Evolutionary conservation across 2,329 filamentous ascomycete genomes (phyloP).

Genomic region (Trichoderma citrinoviride): DNA sequence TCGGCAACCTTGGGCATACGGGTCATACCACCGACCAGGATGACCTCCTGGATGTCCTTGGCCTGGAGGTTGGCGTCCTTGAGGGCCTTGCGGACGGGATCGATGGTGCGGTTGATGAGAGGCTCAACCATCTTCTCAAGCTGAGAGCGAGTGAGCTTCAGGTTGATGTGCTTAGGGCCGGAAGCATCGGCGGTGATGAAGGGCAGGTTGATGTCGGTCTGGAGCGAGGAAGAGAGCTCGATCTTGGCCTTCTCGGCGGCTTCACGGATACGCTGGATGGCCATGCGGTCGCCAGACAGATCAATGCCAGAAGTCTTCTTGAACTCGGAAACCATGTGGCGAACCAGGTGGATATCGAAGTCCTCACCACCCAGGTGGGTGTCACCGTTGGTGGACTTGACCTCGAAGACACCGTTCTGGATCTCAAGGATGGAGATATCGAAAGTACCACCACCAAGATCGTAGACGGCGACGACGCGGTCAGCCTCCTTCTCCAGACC

Average conservation of each 20-base stretch:
- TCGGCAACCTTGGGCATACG: conserved; percentile 98
- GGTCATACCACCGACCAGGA: conserved; percentile 98
- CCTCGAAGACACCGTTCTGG: conserved; percentile 96
- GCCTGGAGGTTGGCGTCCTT: conserved; percentile 91
- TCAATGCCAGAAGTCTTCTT: conserved; percentile 95
- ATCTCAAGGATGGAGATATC: conserved; percentile 98
- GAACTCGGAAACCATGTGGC: conserved; percentile 90
- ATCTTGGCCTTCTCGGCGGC: conserved; percentile 99
- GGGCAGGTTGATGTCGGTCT: conserved; percentile 97
- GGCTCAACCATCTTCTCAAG: conserved; percentile 91
- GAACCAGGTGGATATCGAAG: conserved; percentile 92
- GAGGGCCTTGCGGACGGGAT: conserved; percentile 92
- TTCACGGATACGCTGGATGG: conserved; percentile 98
- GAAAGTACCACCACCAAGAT: conserved; percentile 97
- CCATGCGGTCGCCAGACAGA: conserved; percentile 90
- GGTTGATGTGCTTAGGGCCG: conserved; percentile 97
- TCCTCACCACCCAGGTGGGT: conserved; percentile 98
- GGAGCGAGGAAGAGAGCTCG: conserved; percentile 88
- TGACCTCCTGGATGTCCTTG: conserved; percentile 96
- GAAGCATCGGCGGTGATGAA: conserved; percentile 97
- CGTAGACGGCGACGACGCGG: conserved; percentile 89
- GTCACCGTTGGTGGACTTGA: conserved; percentile 99
- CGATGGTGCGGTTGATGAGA: conserved; percentile 79
- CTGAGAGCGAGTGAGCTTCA: conserved; percentile 87
- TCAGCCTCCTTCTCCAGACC: conserved; percentile 94